Evolutionary conservation across 2,329 filamentous ascomycete species (phyloP).

Genomic region (Eurotiales sp.): DNA sequence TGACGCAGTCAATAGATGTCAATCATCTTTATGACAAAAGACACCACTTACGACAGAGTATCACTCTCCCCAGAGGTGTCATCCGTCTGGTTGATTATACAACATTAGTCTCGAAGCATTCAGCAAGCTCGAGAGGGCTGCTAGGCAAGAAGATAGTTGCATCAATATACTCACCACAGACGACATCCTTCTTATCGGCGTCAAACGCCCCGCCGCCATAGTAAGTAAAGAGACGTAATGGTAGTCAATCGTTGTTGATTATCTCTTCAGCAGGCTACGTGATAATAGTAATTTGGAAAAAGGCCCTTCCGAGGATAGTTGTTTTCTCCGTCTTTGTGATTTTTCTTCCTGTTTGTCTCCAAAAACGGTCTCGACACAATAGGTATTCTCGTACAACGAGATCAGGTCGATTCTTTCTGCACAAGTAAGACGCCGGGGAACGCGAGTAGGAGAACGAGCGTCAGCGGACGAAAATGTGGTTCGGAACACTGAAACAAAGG

Average conservation of each 20-base stretch:
- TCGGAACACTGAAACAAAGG: not conserved
- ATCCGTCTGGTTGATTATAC: not conserved
- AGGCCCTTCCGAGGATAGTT: too few relatives aligned
- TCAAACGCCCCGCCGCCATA: slow-evolving; percentile 4
- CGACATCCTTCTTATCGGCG: slow-evolving; percentile 3
- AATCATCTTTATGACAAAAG: not conserved
- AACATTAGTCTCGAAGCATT: not conserved
- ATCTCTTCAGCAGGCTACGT: too few relatives aligned
- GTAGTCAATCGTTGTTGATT: not conserved
- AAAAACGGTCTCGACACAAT: slow-evolving; percentile 2
- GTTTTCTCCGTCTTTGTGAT: not conserved
- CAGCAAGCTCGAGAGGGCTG: too few relatives aligned
- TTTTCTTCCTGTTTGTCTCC: not conserved
- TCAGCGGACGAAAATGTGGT: not conserved
- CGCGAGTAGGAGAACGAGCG: not conserved
- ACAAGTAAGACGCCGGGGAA: not conserved
- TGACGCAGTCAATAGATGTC: not conserved
- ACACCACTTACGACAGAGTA: slow-evolving; percentile 3
- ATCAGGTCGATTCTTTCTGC: not conserved
- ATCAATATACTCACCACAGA: slow-evolving; percentile 1
- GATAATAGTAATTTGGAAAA: too few relatives aligned
- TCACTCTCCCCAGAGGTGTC: too few relatives aligned
- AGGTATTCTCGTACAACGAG: not conserved
- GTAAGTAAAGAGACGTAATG: not conserved
- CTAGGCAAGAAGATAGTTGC: too few relatives aligned